Conservation (phyloP, 2,329 filamentous ascomycete genomes). For the Fusarium nurragi region DNA sequence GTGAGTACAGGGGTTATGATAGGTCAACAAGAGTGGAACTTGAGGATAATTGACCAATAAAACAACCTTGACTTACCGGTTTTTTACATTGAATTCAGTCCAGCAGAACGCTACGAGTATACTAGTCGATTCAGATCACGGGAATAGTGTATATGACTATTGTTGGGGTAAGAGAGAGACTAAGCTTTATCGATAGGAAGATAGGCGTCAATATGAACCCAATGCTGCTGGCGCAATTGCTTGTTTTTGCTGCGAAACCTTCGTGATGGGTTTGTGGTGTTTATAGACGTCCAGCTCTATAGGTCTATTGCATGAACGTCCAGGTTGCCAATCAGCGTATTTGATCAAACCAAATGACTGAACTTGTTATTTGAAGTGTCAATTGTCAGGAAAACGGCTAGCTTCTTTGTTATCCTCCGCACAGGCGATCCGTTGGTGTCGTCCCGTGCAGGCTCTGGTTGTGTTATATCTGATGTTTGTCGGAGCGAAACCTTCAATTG, state of each 20-base stretch:
- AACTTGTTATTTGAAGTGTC: not conserved
- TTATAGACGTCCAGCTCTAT: not conserved
- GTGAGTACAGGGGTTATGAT: conserved; percentile 38
- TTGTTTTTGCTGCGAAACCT: conserved; percentile 1
- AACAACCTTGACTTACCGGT: conserved; percentile 44
- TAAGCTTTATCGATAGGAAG: conserved; percentile 23
- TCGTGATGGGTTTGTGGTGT: conserved; percentile 17
- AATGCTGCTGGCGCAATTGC: conserved; percentile 14
- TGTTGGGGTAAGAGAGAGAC: conserved; percentile 12
- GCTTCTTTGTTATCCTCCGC: conserved; percentile 18
- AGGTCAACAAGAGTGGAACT: conserved; percentile 36
- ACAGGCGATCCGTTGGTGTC: not conserved
- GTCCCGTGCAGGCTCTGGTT: not conserved
- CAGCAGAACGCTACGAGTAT: conserved; percentile 22
- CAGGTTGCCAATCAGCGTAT: not conserved
- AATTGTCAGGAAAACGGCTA: not conserved
- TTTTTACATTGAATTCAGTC: conserved; percentile 40
- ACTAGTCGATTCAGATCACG: conserved; percentile 17
- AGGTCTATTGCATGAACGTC: not conserved
- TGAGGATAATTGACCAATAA: conserved; percentile 44
- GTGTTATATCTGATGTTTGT: not conserved
- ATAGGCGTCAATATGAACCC: not conserved
- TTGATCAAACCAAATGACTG: not conserved
- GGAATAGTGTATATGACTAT: conserved; percentile 22
- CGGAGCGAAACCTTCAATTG: not conserved